Percentiles rank a stretch among this genome's conserved stretches.
These are phyloP conservation scores for Capronia coronata DNA, from an alignment of 2,329 filamentous ascomycete genomes.

Conservation along the genomic window DNA sequence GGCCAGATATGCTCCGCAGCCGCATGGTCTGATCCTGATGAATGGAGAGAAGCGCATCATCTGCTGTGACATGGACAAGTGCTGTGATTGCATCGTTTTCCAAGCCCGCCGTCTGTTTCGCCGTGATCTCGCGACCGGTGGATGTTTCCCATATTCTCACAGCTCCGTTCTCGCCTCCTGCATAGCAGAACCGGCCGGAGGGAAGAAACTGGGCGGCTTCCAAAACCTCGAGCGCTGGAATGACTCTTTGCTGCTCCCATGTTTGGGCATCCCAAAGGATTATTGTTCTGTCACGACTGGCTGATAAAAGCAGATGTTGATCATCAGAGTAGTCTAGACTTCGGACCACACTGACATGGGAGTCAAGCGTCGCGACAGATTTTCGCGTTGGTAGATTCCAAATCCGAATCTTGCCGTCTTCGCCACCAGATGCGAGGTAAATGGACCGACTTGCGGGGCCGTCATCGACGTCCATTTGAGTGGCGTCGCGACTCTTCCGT, in stretches of 20 bases:
- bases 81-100: slow-evolving; percentile 65
- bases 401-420: slow-evolving; percentile 85
- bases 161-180: slow-evolving; percentile 75
- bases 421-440: slow-evolving; percentile 79
- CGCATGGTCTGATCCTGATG: slow-evolving; percentile 85
- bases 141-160: slow-evolving; percentile 77
- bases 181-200: slow-evolving; percentile 66
- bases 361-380: slow-evolving; percentile 71
- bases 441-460: slow-evolving; percentile 48
- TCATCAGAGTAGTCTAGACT: slow-evolving; percentile 71
- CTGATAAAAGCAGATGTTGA: slow-evolving; percentile 71
- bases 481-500: slow-evolving; percentile 38
- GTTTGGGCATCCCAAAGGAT: slow-evolving; percentile 83
- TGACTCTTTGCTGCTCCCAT: slow-evolving; percentile 75
- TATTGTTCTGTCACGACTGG: slow-evolving; percentile 85
- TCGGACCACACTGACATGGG: slow-evolving; percentile 92
- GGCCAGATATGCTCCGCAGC: slow-evolving; percentile 56
- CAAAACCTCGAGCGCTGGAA: slow-evolving; percentile 77
- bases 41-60: slow-evolving; percentile 59
- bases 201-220: slow-evolving; percentile 76
- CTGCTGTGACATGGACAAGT: slow-evolving; percentile 52
- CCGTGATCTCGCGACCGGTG: slow-evolving; percentile 70
- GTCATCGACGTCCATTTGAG: slow-evolving; percentile 43
- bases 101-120: slow-evolving; percentile 57
- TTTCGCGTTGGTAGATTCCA: slow-evolving; percentile 86